phyloP scores from a whole-genome alignment of 2,329 filamentous ascomycete species.

The Fusarium annulatum region DNA sequence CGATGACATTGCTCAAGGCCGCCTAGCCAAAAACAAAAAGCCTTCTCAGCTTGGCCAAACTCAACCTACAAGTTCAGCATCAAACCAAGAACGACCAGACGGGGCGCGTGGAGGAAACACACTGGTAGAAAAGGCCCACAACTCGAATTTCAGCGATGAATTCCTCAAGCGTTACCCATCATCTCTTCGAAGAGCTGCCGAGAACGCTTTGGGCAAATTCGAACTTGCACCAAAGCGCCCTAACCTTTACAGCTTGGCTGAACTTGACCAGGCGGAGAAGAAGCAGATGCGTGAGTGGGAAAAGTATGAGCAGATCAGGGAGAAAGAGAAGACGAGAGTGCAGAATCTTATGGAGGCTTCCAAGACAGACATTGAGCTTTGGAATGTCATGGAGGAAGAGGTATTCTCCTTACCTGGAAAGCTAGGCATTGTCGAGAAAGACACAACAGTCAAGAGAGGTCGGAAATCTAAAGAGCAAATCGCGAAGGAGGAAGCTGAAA shows the following conservation, averaged over 20 bases:
- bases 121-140: slow-evolving; percentile 49
- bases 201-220: slow-evolving; percentile 54
- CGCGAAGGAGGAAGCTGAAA: slow-evolving; percentile 12
- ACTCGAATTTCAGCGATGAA: slow-evolving; percentile 49
- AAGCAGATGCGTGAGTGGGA: slow-evolving; percentile 50
- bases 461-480: slow-evolving; percentile 30
- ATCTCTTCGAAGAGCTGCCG: slow-evolving; percentile 54
- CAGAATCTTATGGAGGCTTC: slow-evolving; percentile 65
- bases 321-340: slow-evolving; percentile 63
- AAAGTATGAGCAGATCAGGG: slow-evolving; percentile 52
- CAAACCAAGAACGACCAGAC: background rate
- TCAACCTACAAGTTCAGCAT: background rate
- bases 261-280: slow-evolving; percentile 48
- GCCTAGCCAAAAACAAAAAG: slow-evolving; percentile 47
- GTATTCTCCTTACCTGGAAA: slow-evolving; percentile 71
- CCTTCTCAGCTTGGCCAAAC: slow-evolving; percentile 11
- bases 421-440: slow-evolving; percentile 61
- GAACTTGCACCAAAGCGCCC: slow-evolving; percentile 46
- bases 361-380: slow-evolving; percentile 71
- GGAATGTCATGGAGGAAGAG: slow-evolving; percentile 73
- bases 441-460: background rate
- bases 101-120: slow-evolving; percentile 40
- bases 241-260: slow-evolving; percentile 42
- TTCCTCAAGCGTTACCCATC: slow-evolving; percentile 53
- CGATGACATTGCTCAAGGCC: slow-evolving; percentile 54